Base-by-base conservation (phyloP, 2,329 filamentous ascomycete species). In the Phaeosphaeria sp. region DNA sequence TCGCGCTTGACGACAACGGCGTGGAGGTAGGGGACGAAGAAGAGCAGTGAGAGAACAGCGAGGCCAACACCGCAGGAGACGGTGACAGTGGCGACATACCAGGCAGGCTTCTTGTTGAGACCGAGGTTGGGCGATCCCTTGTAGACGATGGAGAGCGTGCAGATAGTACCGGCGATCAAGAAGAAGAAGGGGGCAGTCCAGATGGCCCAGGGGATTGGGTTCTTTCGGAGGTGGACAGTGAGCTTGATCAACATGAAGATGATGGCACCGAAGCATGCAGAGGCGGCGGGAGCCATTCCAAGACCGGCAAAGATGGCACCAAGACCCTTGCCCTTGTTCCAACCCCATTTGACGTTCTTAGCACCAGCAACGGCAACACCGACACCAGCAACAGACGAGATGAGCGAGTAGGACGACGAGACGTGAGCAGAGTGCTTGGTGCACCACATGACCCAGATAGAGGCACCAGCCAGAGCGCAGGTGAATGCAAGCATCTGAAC, bases 381-480 rank as follows among this genome's bases (percentile, higher is more conserved):
- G 48, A 81, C 79, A 69, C 79, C 80, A 59, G 80, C 78, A 54
- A 81, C 73, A 50, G 78, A 79, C 42, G 79, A 82, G 41, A 84
- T 80, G 41, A 84, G 79, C 52, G 82, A 83, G 67, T 85, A 83
- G 1, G 84, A 86, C 2, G 84, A 85, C 1, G 83, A 85, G 27
- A 86, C 82, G 20, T 90, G 90, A 58, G 89, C 88, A 3, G 87
- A 90, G 82, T 92, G 83, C 47, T 83, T 82, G 1, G 89, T 92
- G 76, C 89, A 92, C 89, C 89, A 92, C 89, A 91, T 92, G 47
- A 92, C 89, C 89, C 90, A 93, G 10, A 83, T 80, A 1, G 88
- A 87, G 50, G 89, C 87, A 66, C 82, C 89, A 17, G 87, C 87
- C 0, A 87, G 81, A 49, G 84, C 82, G 64, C 83, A 85, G 63